Conservation (phyloP, 768 basidiomycete genomes). For the Collybia sp. region DNA sequence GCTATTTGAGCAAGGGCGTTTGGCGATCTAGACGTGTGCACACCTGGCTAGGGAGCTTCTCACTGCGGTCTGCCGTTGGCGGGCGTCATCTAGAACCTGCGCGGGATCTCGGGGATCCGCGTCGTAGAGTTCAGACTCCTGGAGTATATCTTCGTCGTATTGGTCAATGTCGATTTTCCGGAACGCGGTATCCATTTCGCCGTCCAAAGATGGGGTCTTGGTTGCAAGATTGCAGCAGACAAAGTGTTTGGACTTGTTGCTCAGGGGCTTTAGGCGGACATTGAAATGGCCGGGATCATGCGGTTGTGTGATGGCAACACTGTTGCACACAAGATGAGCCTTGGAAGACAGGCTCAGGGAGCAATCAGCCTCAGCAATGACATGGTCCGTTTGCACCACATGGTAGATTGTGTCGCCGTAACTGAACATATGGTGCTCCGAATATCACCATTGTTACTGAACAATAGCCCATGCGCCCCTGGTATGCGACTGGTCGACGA, state of each 20-base stretch:
- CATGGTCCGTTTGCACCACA: no score
- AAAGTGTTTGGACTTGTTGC: background rate
- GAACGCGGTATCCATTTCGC: conserved; percentile 54
- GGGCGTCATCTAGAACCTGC: conserved; percentile 71
- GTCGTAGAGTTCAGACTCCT: conserved; percentile 37
- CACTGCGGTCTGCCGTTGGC: conserved; percentile 57
- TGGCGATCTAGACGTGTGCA: conserved; percentile 16
- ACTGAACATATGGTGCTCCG: no score
- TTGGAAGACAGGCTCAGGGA: no score
- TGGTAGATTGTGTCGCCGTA: no score
- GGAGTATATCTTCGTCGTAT: conserved; percentile 87
- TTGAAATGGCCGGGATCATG: no score
- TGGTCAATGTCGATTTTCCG: conserved; percentile 93
- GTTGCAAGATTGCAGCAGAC: background rate
- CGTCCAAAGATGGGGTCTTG: background rate
- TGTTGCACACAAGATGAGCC: no score
- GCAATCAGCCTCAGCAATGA: no score
- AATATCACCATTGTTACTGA: no score
- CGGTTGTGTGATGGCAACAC: no score
- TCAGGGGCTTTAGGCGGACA: background rate
- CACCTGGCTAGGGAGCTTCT: conserved; percentile 73
- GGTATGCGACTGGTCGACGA: no score
- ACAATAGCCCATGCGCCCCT: no score
- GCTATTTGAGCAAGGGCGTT: background rate
- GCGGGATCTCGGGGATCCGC: conserved; percentile 8